Percentiles rank a stretch among this genome's conserved stretches.
Evolutionary conservation across 2,329 filamentous ascomycete genomes (phyloP).

Genomic region (Atkinsonella hypoxylon): DNA sequence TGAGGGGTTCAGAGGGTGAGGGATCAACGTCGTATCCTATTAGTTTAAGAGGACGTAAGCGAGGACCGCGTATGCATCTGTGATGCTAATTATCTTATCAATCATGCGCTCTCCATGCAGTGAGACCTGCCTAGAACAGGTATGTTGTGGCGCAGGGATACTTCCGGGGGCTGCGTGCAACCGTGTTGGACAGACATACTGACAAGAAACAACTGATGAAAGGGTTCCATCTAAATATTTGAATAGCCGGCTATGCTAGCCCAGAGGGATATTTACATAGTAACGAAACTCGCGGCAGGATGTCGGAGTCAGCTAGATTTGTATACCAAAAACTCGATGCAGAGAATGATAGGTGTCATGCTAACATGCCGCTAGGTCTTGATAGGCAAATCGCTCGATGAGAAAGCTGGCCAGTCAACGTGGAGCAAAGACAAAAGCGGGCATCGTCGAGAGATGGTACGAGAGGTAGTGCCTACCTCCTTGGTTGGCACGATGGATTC

Average conservation of each 20-base stretch:
- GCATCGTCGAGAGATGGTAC: neutral
- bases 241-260: too few species aligned
- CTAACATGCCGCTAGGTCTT: too few species aligned
- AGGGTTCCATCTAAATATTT: too few species aligned
- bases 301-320: too few species aligned
- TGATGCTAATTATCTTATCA: slow-evolving; percentile 8
- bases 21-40: neutral
- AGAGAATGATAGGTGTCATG: too few species aligned
- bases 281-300: too few species aligned
- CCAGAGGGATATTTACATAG: too few species aligned
- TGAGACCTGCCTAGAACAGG: slow-evolving; percentile 1
- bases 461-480: too few species aligned
- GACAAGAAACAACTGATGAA: too few species aligned
- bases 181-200: neutral
- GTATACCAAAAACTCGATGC: too few species aligned
- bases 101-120: slow-evolving; percentile 1
- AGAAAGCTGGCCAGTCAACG: neutral
- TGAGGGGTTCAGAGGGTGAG: too few species aligned
- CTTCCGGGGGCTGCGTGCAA: neutral
- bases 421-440: neutral
- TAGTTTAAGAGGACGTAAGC: neutral
- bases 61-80: neutral
- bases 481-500: too few species aligned
- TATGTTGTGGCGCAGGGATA: slow-evolving; percentile 6
- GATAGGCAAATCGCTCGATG: neutral